Evolutionary conservation across 2,329 filamentous ascomycete species (phyloP).

Genomic region (Talaromyces amestolkiae): DNA sequence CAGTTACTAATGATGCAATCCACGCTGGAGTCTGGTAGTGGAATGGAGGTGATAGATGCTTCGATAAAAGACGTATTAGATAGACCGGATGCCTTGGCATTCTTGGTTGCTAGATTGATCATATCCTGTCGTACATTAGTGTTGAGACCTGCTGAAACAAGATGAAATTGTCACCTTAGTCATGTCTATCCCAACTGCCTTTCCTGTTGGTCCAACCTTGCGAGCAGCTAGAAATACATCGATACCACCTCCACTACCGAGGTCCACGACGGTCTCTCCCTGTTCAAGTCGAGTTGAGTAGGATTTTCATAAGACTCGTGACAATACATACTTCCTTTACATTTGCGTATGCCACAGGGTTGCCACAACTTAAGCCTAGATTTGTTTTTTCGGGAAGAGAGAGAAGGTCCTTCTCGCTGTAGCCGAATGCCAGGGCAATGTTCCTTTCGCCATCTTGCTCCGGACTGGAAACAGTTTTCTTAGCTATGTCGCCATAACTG

Average conservation of each 20-base stretch:
- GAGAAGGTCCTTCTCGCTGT: conserved; percentile 49
- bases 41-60: conserved; percentile 51
- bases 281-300: conserved; percentile 25
- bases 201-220: conserved; percentile 50
- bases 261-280: conserved; percentile 58
- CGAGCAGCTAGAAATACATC: conserved; percentile 56
- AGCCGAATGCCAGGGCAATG: conserved; percentile 55
- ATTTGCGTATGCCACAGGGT: conserved; percentile 51
- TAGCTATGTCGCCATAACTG: conserved; percentile 16
- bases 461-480: conserved; percentile 28
- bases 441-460: conserved; percentile 37
- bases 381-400: conserved; percentile 51
- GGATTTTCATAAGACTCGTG: background rate
- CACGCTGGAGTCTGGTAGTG: conserved; percentile 43
- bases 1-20: conserved; percentile 64
- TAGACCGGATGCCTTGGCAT: conserved; percentile 39
- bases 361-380: conserved; percentile 56
- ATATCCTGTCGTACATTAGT: conserved; percentile 47
- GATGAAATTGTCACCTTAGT: conserved; percentile 46
- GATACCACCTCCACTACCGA: conserved; percentile 59
- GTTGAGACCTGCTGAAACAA: background rate
- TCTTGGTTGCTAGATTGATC: conserved; percentile 51
- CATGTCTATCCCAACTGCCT: conserved; percentile 60
- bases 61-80: conserved; percentile 54
- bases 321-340: conserved; percentile 41